phyloP scores from a whole-genome alignment of 2,329 filamentous ascomycete species.

The Balansia obtecta region DNA sequence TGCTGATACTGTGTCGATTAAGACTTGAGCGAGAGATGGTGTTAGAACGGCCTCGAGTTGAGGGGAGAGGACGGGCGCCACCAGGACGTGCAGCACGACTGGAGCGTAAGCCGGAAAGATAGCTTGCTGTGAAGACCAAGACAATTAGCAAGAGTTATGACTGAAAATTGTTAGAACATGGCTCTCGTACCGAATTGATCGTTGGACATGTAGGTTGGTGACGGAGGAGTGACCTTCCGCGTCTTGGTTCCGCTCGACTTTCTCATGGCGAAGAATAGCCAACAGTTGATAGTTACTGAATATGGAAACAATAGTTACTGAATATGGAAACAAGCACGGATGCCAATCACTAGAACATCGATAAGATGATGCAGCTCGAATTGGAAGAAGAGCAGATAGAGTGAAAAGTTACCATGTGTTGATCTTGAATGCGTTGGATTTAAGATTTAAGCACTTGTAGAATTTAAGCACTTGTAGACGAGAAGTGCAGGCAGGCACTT shows the following conservation, averaged over 20 bases:
- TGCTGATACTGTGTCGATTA: slow-evolving; percentile 20
- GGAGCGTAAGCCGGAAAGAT: slow-evolving; percentile 58
- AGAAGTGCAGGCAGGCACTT: slow-evolving; percentile 2
- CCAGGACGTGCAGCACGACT: slow-evolving; percentile 56
- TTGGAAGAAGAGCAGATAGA: not conserved
- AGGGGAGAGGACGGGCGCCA: slow-evolving; percentile 53
- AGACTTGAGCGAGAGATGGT: slow-evolving; percentile 16
- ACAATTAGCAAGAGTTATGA: slow-evolving; percentile 1
- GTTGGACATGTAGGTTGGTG: slow-evolving; percentile 52
- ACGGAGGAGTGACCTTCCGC: slow-evolving; percentile 47
- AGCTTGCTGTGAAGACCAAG: slow-evolving; percentile 39
- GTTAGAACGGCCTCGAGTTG: slow-evolving; percentile 18
- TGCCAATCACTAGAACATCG: not conserved
- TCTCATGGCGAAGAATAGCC: slow-evolving; percentile 13
- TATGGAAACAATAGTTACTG: not conserved
- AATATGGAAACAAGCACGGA: not conserved
- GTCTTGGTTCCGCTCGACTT: slow-evolving; percentile 23
- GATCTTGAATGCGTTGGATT: slow-evolving; percentile 3
- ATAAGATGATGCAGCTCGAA: not conserved
- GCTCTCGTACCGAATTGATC: slow-evolving; percentile 49
- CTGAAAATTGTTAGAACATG: too few species aligned
- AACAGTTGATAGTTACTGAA: not conserved
- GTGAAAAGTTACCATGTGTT: slow-evolving; percentile 2
- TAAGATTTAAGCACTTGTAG: slow-evolving; percentile 4
- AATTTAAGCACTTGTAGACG: slow-evolving; percentile 1